Evolutionary conservation across 345 rosid genomes (phyloP).

Genomic region (Melaleuca quinquenervia): DNA sequence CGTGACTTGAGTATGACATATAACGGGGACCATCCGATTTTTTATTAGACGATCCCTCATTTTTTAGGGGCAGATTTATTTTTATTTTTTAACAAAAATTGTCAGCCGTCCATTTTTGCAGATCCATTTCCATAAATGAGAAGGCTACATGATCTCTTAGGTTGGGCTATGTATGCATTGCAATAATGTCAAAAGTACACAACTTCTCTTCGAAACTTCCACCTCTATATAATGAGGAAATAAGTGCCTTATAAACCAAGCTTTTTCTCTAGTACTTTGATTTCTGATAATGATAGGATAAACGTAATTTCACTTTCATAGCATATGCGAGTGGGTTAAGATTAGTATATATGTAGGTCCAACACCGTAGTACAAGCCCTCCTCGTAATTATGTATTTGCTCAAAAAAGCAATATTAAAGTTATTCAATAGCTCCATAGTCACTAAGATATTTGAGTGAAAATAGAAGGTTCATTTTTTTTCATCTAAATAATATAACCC

Average conservation of each 20-base stretch:
- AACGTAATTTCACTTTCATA: neutral
- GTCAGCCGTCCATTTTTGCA: no score
- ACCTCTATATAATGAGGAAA: neutral
- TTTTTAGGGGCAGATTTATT: no score
- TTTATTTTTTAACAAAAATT: no score
- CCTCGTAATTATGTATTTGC: neutral
- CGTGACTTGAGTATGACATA: no score
- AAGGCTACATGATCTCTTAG: neutral
- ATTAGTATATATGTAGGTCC: neutral
- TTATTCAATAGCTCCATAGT: neutral
- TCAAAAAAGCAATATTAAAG: neutral
- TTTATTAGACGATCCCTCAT: no score
- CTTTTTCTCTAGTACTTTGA: neutral
- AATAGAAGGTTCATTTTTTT: neutral
- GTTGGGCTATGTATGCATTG: neutral
- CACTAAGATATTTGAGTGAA: neutral
- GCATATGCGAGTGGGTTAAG: neutral
- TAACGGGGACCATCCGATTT: no score
- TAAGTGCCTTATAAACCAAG: neutral
- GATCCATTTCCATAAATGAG: no score
- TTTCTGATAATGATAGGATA: neutral
- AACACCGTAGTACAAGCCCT: neutral
- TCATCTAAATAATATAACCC: neutral
- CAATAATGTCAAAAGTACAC: neutral
- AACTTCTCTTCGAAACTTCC: neutral